Evolutionary conservation across 345 rosid genomes (phyloP).

Genomic region (Eutrema heterophyllum): DNA sequence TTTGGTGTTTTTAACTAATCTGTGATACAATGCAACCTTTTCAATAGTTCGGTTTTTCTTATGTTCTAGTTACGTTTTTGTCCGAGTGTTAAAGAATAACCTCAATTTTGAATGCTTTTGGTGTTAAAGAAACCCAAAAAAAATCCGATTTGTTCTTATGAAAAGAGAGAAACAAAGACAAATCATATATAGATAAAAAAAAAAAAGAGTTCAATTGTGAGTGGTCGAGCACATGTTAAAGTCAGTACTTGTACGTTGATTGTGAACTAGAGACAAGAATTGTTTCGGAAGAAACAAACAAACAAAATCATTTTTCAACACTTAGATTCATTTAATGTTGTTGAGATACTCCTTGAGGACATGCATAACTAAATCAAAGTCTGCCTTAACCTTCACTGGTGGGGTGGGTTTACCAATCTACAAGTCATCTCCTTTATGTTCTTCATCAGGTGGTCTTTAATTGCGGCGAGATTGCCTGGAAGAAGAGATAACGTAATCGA

Average conservation of each 20-base stretch:
- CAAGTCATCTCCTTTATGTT: slow-evolving; percentile 9
- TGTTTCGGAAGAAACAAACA: neutral
- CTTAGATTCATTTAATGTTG: neutral
- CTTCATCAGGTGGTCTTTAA: too few relatives aligned
- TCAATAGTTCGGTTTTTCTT: neutral
- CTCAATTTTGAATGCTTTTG: too few relatives aligned
- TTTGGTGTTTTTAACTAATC: neutral
- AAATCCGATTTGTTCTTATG: too few relatives aligned
- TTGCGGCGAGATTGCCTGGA: too few relatives aligned
- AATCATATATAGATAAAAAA: too few relatives aligned
- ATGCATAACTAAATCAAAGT: slow-evolving; percentile 72
- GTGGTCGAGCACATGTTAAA: too few relatives aligned
- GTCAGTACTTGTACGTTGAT: too few relatives aligned
- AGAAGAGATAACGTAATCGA: too few relatives aligned
- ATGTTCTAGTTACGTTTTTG: neutral
- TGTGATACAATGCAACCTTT: neutral
- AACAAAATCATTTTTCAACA: neutral
- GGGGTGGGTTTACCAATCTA: slow-evolving; percentile 55
- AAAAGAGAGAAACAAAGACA: too few relatives aligned
- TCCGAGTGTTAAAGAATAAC: too few relatives aligned
- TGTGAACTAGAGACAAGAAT: neutral
- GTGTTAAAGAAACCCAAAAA: too few relatives aligned
- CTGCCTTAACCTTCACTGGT: slow-evolving; percentile 56
- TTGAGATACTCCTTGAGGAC: slow-evolving; percentile 38
- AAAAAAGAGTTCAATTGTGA: too few relatives aligned